These are phyloP conservation scores for Coffea eugenioides DNA, from an alignment of 257 asterid genomes.

Conservation along the genomic window DNA sequence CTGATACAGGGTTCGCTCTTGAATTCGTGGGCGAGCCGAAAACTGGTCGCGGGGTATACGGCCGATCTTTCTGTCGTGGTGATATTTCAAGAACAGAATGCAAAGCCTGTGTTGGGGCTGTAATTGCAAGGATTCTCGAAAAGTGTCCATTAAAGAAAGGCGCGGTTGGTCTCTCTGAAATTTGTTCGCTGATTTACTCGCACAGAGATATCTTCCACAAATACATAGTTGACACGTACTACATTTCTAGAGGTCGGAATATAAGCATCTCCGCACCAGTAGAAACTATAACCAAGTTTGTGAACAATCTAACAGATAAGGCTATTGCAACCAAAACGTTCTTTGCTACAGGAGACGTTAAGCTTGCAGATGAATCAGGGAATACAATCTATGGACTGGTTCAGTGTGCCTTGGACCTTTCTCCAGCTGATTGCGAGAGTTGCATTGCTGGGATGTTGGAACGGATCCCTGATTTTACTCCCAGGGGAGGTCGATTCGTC, in stretches of 20 bases:
- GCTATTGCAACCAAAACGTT: background rate
- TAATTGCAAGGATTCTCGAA: background rate
- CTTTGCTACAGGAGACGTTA: background rate
- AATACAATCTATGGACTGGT: background rate
- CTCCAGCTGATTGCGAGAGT: background rate
- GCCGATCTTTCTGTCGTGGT: background rate
- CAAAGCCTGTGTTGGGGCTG: background rate
- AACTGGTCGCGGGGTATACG: background rate
- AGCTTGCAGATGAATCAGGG: background rate
- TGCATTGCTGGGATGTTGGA: background rate
- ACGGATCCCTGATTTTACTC: background rate
- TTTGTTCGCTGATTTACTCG: background rate
- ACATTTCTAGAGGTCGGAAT: background rate
- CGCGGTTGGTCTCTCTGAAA: background rate
- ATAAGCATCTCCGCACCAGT: background rate
- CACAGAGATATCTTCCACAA: background rate
- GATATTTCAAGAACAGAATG: background rate
- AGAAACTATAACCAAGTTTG: background rate
- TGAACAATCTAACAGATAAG: background rate
- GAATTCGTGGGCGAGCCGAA: background rate
- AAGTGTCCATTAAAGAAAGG: background rate
- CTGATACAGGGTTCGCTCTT: background rate
- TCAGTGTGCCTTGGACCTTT: background rate
- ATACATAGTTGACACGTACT: background rate
- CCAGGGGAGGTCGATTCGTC: background rate